phyloP scores from a whole-genome alignment of 805 yeast species.

The Barnettozyma salicaria region DNA sequence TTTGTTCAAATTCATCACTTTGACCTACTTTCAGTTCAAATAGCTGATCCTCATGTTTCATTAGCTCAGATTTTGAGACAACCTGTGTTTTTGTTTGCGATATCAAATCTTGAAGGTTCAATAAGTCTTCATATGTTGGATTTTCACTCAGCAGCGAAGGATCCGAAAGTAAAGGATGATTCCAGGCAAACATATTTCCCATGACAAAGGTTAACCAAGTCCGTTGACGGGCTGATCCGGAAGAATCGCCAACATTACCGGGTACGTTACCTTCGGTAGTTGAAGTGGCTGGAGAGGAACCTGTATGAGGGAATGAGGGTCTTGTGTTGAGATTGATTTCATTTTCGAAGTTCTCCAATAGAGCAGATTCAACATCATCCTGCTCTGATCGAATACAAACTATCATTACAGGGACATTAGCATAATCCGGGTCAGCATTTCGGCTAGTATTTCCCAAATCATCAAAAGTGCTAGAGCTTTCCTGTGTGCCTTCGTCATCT shows the following conservation, averaged over 20 bases:
- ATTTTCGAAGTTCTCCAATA: slow-evolving; percentile 9
- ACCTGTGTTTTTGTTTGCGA: slow-evolving; percentile 41
- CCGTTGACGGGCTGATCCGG: slow-evolving; percentile 21
- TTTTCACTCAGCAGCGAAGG: slow-evolving; percentile 42
- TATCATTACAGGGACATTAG: slow-evolving; percentile 40
- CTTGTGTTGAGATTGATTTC: slow-evolving; percentile 15
- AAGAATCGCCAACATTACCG: not conserved
- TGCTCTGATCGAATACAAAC: slow-evolving; percentile 42
- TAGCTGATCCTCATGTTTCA: slow-evolving; percentile 32
- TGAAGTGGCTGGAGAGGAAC: slow-evolving; percentile 2
- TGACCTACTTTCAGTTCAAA: slow-evolving; percentile 16
- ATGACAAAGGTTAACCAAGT: slow-evolving; percentile 61
- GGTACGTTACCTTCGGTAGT: not conserved
- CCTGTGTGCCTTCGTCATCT: too few species aligned
- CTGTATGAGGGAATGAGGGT: not conserved
- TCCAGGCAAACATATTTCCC: slow-evolving; percentile 47
- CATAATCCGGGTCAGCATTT: too few species aligned
- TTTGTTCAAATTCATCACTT: slow-evolving; percentile 2
- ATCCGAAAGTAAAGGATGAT: slow-evolving; percentile 44
- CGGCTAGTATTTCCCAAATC: too few species aligned
- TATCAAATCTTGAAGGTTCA: slow-evolving; percentile 41
- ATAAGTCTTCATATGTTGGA: slow-evolving; percentile 46
- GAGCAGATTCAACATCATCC: slow-evolving; percentile 13
- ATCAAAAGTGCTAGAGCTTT: too few species aligned
- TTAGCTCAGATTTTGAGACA: slow-evolving; percentile 37